phyloP scores from a whole-genome alignment of 108 stramenopile genomes.

The Parietichytrium sp. region DNA sequence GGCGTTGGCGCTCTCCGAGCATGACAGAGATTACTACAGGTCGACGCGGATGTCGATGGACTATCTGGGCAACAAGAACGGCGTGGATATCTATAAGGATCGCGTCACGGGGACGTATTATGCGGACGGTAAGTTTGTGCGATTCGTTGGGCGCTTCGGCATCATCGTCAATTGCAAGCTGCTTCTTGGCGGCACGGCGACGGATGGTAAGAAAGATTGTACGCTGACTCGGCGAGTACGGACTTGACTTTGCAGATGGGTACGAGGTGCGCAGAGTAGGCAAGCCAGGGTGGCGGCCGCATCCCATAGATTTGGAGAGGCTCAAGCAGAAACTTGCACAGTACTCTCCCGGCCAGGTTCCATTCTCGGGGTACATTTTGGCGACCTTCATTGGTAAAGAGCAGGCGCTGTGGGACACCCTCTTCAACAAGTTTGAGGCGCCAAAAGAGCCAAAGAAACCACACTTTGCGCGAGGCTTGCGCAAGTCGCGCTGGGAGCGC shows the following conservation, averaged over 20 bases:
- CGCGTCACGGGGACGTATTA: constrained; percentile 23
- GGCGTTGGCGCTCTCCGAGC: constrained; percentile 16
- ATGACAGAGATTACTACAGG: background rate
- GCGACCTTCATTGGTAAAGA: constrained; percentile 8
- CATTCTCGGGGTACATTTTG: background rate
- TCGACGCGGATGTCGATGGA: constrained; percentile 9
- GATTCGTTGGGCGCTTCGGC: too few species aligned
- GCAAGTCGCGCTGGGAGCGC: background rate
- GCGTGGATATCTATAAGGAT: constrained; percentile 38
- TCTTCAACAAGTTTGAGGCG: constrained; percentile 4
- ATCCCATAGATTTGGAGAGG: constrained; percentile 21
- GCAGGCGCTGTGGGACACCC: constrained; percentile 8
- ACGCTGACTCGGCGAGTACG: too few species aligned
- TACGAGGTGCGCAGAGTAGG: constrained; percentile 24
- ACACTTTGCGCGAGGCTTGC: background rate
- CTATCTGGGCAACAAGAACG: constrained; percentile 33
- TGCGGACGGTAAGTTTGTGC: too few species aligned
- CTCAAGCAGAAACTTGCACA: constrained; percentile 23
- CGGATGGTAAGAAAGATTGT: too few species aligned
- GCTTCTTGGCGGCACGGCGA: too few species aligned
- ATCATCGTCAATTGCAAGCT: too few species aligned
- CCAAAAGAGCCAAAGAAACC: constrained; percentile 35
- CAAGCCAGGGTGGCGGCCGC: background rate
- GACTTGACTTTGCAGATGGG: too few species aligned
- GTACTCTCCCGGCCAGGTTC: background rate